Conservation (phyloP, 371 early-diverging fungal genomes). For the Mortierella sp. region DNA sequence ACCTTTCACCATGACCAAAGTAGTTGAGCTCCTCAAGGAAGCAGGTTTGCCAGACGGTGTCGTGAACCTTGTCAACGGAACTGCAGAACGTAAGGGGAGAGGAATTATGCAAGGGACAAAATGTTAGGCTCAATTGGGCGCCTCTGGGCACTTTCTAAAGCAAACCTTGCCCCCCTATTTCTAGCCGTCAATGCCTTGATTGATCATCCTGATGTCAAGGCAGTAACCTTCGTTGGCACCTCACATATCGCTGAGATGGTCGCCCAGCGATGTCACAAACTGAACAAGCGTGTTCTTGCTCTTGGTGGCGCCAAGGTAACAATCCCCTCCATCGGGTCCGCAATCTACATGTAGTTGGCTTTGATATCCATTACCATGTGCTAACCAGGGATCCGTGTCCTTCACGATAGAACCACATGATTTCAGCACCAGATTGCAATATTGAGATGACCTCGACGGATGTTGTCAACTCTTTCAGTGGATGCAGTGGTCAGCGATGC, state of each 20-base stretch:
- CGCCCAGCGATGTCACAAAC: conserved; percentile 54
- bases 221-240: conserved; percentile 81
- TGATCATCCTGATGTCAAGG: conserved; percentile 67
- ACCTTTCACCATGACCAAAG: conserved; percentile 73
- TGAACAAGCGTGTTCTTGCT: conserved; percentile 73
- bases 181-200: conserved; percentile 58
- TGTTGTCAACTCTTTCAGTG: conserved; percentile 74
- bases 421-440: conserved; percentile 78
- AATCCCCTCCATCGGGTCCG: neutral
- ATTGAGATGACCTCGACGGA: conserved; percentile 76
- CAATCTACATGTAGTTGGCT: neutral
- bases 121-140: neutral
- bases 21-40: conserved; percentile 66
- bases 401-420: conserved; percentile 68
- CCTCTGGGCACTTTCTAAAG: neutral
- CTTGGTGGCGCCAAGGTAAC: conserved; percentile 68
- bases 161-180: too few relatives aligned
- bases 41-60: conserved; percentile 78
- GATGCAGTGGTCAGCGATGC: conserved; percentile 73
- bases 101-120: neutral
- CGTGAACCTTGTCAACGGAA: conserved; percentile 76
- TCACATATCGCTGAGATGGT: conserved; percentile 71
- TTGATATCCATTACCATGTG: neutral
- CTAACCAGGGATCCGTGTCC: neutral
- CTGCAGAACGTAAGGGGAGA: conserved; percentile 47